Evolutionary conservation across 768 basidiomycete species (phyloP), one percentile per base, ranked within the genome.

Genomic region (Pleurotus cornucopiae): DNA sequence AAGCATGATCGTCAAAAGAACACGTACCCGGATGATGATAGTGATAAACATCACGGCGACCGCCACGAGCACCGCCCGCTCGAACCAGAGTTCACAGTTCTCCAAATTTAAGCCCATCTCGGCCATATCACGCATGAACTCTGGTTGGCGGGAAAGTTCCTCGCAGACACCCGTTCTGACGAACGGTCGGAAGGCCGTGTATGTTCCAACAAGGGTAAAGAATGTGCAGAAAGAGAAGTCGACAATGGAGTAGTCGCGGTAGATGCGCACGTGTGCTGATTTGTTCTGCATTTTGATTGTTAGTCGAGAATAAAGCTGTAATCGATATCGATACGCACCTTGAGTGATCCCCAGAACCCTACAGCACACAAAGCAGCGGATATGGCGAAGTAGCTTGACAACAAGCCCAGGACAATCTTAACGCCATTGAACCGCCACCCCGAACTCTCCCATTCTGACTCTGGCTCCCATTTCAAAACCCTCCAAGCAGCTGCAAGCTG

Each of bases 21-120:
- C 13, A 76, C 85, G 69, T 66, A 91, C 89, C 61, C 88, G 76
- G 52, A 89, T 68, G 62, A 88, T 77, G 55, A 86, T 79, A 58
- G 88, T 66, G 37, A 89, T 70, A 45, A 82, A 74, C 71, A 87
- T 78, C 44, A 83, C 66, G 1, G 76, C 82, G 47, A 89, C 71
- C 34, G 82, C 75, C 0, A 74, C 84, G 57, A 87, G 66, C 30
- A 85, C 76, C 6, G 81, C 86, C 40, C 83, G 77, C 65, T 86
- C 88, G 46, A 90, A 77, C 86, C 86, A 89, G 56, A 79, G 77
- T 64, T 92, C 90, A 66, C 91, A 92, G 60, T 90, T 89, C 69
- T 91, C 89, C 43, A 88, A 69, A 62, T 79, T 88, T 62, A 91
- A 74, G 0, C 89, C 89, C 64, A 87, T 78, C 64, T 88, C 86